Percentiles rank a stretch among this genome's conserved stretches.
These are phyloP conservation scores for Suillus tomentosus DNA, from an alignment of 768 basidiomycete genomes.

Conservation along the genomic window DNA sequence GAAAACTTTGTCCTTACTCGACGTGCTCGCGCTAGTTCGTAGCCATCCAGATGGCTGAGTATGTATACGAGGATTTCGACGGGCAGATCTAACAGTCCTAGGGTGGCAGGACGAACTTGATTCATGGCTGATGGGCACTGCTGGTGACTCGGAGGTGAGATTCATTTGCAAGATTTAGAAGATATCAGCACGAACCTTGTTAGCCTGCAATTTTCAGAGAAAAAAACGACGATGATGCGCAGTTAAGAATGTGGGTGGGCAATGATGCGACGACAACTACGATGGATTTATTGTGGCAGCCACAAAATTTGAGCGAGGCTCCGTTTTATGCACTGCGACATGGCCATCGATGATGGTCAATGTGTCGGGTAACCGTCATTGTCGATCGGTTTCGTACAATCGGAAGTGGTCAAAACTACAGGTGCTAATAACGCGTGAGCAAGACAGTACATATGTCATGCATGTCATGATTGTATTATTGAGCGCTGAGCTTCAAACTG, in stretches of 20 bases:
- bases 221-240: not conserved
- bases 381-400: not conserved
- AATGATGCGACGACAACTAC: too few species aligned
- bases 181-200: not conserved
- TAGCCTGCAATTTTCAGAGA: not conserved
- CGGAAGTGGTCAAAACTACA: not conserved
- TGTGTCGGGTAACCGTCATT: not conserved
- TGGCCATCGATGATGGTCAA: not conserved
- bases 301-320: too few species aligned
- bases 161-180: not conserved
- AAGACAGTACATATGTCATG: too few species aligned
- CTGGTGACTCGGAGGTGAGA: not conserved
- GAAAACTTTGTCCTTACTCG: not conserved
- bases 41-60: not conserved
- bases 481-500: too few species aligned
- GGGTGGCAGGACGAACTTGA: not conserved
- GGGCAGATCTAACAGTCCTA: not conserved
- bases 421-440: too few species aligned
- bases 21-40: not conserved
- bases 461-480: too few species aligned
- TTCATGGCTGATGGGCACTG: not conserved
- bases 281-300: too few species aligned
- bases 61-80: not conserved
- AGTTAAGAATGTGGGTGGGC: not conserved
- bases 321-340: too few species aligned